Conservation (phyloP, 768 basidiomycete genomes). For the Lyophyllum decastes region DNA sequence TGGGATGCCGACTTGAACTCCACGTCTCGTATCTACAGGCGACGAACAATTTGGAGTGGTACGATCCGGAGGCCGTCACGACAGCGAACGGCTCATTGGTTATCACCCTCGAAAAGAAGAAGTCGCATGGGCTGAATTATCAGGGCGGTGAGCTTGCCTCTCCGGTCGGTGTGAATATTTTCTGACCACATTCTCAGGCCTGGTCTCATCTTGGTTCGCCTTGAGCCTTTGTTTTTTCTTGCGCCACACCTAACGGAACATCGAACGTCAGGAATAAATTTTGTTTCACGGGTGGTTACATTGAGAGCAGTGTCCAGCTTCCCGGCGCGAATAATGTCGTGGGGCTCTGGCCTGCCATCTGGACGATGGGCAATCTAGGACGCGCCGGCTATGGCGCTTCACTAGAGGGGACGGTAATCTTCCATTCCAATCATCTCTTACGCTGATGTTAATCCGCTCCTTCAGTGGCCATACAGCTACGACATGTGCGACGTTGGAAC, state of each 20-base stretch:
- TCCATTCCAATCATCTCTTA: background rate
- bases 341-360: constrained; percentile 79
- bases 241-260: constrained; percentile 31
- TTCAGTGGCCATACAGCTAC: constrained; percentile 82
- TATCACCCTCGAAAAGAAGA: constrained; percentile 65
- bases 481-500: constrained; percentile 87
- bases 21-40: constrained; percentile 33
- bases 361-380: constrained; percentile 72
- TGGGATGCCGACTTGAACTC: background rate
- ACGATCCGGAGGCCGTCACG: constrained; percentile 78
- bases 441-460: background rate
- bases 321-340: constrained; percentile 68
- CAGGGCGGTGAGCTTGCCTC: constrained; percentile 53
- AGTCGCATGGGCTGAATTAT: constrained; percentile 70
- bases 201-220: constrained; percentile 43
- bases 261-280: constrained; percentile 71
- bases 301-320: constrained; percentile 63
- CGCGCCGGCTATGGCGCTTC: constrained; percentile 87
- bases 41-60: constrained; percentile 82
- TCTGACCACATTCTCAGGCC: constrained; percentile 34
- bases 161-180: constrained; percentile 23
- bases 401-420: constrained; percentile 72
- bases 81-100: constrained; percentile 74
- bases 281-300: constrained; percentile 83
- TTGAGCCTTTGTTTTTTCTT: background rate